A percentile compares a stretch with the other conserved stretches of the same genome.
Conservation (phyloP, 441 rosid species). For the Melastoma candidum region DNA sequence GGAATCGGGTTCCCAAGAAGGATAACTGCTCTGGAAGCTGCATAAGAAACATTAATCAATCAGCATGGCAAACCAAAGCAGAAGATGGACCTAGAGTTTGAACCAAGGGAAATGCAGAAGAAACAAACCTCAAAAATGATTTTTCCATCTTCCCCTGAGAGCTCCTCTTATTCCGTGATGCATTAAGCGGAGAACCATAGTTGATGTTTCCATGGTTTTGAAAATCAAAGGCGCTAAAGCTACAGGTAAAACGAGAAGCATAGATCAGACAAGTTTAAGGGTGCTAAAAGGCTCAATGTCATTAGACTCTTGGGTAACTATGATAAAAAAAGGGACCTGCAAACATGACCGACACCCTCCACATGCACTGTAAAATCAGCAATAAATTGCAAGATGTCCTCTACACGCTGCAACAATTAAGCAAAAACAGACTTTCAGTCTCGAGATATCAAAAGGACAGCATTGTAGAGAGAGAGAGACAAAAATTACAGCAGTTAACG, state of each 20-base stretch:
- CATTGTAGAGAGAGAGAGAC: no score
- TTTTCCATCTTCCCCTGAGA: slow-evolving; percentile 99
- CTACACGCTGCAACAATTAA: slow-evolving; percentile 67
- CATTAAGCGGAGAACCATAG: slow-evolving; percentile 69
- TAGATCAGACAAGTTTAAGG: slow-evolving; percentile 2
- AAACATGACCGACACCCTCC: slow-evolving; percentile 97
- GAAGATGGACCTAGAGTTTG: no score
- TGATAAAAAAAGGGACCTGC: slow-evolving; percentile 43
- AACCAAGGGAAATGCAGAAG: neutral
- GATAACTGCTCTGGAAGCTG: slow-evolving; percentile 89
- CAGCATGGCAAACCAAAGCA: no score
- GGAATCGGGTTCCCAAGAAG: slow-evolving; percentile 77
- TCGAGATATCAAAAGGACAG: slow-evolving; percentile 9
- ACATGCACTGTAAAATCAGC: slow-evolving; percentile 65
- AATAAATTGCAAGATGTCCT: slow-evolving; percentile 88
- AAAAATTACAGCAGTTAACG: neutral
- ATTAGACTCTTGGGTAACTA: slow-evolving; percentile 3
- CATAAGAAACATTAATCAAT: slow-evolving; percentile 10
- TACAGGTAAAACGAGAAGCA: slow-evolving; percentile 22
- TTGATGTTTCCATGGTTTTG: slow-evolving; percentile 80
- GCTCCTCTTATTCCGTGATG: slow-evolving; percentile 50
- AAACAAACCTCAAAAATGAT: slow-evolving; percentile 73
- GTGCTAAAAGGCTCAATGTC: neutral
- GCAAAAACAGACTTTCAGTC: slow-evolving; percentile 5
- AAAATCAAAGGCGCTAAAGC: slow-evolving; percentile 82